Evolutionary conservation across 352 stramenopile species (phyloP), one percentile per base, ranked within the genome.

Genomic region (Thraustotheca clavata): DNA sequence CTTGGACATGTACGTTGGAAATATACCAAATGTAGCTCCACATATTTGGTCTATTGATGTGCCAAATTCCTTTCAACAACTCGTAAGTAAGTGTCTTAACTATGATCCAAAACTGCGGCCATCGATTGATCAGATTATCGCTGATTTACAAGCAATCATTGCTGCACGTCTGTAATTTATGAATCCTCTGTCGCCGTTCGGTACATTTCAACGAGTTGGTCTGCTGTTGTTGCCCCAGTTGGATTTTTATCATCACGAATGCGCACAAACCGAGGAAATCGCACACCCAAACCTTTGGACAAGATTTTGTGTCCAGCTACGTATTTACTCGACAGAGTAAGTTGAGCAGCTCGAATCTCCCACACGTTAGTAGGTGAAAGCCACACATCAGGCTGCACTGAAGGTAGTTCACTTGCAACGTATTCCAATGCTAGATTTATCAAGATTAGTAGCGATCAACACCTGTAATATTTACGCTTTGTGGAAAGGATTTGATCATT

Each of bases 301-400:
- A 70, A 63, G 31, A 49, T 62, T 0, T 62, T 32, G 33, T 20
- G 14, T 1, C 20, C 33, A 14, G 46, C 59, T 32, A 83, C 96
- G 76, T 99, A 98, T 18, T 91, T 87, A 48, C 87, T 88, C 8
- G 95, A 99, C 59, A 96, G 89, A 3, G 89, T 98, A 47, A 99
- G 75, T 73, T 99, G 97, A 9, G 97, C 98, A 11, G 96, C 97
- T 70, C 98, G 97, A 34, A 99, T 93, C 73, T 99, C 97, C 97
- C 97, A 99, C 16, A 99, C 96, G 69, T 98, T 80, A 1, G 67
- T 76, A 1, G 94, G 85, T 14, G 87, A 76, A 40, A 99, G 94
- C 97, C 96, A 99, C 49, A 96, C 83, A 63, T 97, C 89, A 1
- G 89, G 87, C 49, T 80, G 73, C n/a, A 75, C 59, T 70, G 74